Percentiles rank a stretch among this genome's conserved stretches.
Conservation (phyloP, 805 yeast genomes). For the Naumovozyma castellii region DNA sequence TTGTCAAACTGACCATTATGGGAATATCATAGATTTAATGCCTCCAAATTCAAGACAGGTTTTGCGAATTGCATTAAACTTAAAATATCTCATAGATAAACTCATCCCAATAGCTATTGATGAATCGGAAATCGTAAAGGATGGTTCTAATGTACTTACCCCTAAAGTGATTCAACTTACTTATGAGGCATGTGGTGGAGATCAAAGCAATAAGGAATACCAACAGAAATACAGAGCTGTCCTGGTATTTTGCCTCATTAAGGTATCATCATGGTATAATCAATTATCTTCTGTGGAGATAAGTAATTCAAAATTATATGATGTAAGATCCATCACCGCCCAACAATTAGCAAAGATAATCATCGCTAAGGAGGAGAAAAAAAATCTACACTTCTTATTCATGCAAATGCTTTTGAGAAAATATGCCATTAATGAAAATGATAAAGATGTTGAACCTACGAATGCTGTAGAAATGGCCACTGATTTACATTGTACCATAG, state of each 20-base stretch:
- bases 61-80: slow-evolving; percentile 58
- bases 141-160: slow-evolving; percentile 53
- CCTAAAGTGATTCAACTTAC: slow-evolving; percentile 50
- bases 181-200: slow-evolving; percentile 72
- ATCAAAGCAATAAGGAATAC: slow-evolving; percentile 44
- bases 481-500: slow-evolving; percentile 69
- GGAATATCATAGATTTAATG: not conserved
- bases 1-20: not conserved
- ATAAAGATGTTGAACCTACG: slow-evolving; percentile 51
- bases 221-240: slow-evolving; percentile 57
- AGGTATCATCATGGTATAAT: slow-evolving; percentile 73
- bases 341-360: slow-evolving; percentile 61
- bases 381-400: slow-evolving; percentile 43
- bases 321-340: slow-evolving; percentile 57
- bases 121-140: slow-evolving; percentile 39
- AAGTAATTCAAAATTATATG: slow-evolving; percentile 56
- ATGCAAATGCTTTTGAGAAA: slow-evolving; percentile 70
- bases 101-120: slow-evolving; percentile 59
- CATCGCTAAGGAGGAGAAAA: slow-evolving; percentile 49
- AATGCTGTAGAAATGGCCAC: slow-evolving; percentile 79
- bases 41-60: slow-evolving; percentile 60
- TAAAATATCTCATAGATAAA: slow-evolving; percentile 63
- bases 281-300: slow-evolving; percentile 49
- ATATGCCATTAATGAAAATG: slow-evolving; percentile 55
- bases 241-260: slow-evolving; percentile 59